Evolutionary conservation across 805 yeast species (phyloP).

Genomic region (Cyberlindnera lachancei): DNA sequence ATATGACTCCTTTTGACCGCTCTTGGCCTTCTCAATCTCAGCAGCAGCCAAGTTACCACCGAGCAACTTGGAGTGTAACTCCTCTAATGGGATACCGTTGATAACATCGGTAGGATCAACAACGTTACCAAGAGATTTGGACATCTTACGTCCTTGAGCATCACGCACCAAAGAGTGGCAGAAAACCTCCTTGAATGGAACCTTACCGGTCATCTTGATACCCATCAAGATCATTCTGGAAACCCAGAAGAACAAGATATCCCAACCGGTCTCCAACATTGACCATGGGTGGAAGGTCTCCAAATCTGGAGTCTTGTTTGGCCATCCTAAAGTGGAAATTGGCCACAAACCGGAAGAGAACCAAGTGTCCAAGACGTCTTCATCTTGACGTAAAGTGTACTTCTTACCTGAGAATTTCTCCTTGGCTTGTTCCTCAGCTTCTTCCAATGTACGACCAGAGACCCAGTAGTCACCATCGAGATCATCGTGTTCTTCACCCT

Average conservation of each 20-base stretch:
- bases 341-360: constrained; percentile 99
- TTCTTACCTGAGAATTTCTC: constrained; percentile 61
- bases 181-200: constrained; percentile 94
- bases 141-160: constrained; percentile 99
- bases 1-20: constrained; percentile 82
- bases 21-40: constrained; percentile 80
- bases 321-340: constrained; percentile 95
- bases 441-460: constrained; percentile 76
- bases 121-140: constrained; percentile 95
- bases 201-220: constrained; percentile 78
- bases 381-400: constrained; percentile 42
- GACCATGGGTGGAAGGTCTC: constrained; percentile 81
- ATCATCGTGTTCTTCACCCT: constrained; percentile 50
- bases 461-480: constrained; percentile 79
- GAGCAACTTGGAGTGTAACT: constrained; percentile 67
- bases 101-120: constrained; percentile 95
- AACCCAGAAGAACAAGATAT: constrained; percentile 98
- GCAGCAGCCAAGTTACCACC: constrained; percentile 83
- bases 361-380: constrained; percentile 98
- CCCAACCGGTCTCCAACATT: constrained; percentile 98
- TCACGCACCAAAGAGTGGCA: constrained; percentile 98
- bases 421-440: constrained; percentile 78
- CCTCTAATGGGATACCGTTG: constrained; percentile 73
- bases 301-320: constrained; percentile 68
- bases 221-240: constrained; percentile 93